phyloP scores from a whole-genome alignment of 139 green algal genomes.

The Tetradesmus lagerheimii region DNA sequence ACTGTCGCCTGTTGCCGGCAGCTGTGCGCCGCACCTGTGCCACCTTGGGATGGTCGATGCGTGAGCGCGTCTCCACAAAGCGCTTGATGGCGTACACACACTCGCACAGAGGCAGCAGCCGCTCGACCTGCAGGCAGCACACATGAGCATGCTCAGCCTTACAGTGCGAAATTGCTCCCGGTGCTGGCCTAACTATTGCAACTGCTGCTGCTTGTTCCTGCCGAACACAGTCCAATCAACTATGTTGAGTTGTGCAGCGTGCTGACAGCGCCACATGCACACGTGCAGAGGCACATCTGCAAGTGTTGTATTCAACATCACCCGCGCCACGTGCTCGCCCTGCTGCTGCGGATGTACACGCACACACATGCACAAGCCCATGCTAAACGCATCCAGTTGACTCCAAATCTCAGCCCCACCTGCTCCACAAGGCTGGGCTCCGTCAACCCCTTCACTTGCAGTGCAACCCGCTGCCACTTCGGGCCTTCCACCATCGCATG shows the following conservation, averaged over 20 bases:
- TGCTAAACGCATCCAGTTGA: neutral
- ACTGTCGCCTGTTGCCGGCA: neutral
- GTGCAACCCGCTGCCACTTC: conserved; percentile 1
- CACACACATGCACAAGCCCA: conserved; percentile 4
- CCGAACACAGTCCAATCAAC: too few relatives aligned
- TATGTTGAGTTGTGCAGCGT: too few relatives aligned
- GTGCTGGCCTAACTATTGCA: too few relatives aligned
- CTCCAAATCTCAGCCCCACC: neutral
- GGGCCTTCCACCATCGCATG: conserved; percentile 49
- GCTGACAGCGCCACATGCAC: too few relatives aligned
- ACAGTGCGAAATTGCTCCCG: too few relatives aligned
- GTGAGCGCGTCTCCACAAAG: conserved; percentile 86
- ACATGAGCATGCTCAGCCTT: conserved; percentile 44
- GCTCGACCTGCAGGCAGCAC: conserved; percentile 61
- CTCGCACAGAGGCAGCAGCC: conserved; percentile 88
- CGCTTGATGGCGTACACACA: conserved; percentile 76
- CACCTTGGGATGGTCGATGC: conserved; percentile 12
- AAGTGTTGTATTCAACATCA: neutral
- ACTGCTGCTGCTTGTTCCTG: too few relatives aligned
- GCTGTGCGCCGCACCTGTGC: conserved; percentile 5
- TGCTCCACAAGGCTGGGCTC: conserved; percentile 18
- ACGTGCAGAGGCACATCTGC: too few relatives aligned
- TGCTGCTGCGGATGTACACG: neutral
- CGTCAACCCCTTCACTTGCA: neutral
- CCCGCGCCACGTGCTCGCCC: neutral